Conservation (phyloP, 2,329 filamentous ascomycete species). For the Paecilomyces fulvus region DNA sequence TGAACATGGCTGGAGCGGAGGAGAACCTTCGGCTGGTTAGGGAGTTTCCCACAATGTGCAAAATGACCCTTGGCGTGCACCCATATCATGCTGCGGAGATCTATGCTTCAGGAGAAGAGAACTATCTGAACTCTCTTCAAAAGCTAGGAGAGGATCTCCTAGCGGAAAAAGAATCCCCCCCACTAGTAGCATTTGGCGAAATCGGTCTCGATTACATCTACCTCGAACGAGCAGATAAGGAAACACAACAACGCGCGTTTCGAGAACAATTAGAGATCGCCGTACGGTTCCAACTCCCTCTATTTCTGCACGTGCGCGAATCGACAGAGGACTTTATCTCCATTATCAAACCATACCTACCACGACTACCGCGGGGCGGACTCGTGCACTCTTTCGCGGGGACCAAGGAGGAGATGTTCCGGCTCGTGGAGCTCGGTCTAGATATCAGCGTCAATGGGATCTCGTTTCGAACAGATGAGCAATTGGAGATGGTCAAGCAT, state of each 20-base stretch:
- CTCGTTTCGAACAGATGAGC: constrained; percentile 33
- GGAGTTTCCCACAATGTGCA: constrained; percentile 27
- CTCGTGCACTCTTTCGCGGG: constrained; percentile 90
- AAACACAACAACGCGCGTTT: neutral
- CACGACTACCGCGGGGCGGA: constrained; percentile 40
- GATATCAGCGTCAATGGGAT: constrained; percentile 45
- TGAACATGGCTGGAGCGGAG: constrained; percentile 35
- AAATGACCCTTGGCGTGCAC: constrained; percentile 43
- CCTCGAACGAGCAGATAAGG: neutral
- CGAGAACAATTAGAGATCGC: neutral
- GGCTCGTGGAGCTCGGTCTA: constrained; percentile 29
- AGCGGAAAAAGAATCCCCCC: neutral
- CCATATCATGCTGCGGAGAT: constrained; percentile 44
- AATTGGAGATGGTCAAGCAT: constrained; percentile 35
- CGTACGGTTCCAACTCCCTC: neutral
- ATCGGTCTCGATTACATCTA: neutral
- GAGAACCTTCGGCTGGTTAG: constrained; percentile 33
- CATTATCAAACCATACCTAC: constrained; percentile 34
- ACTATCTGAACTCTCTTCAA: neutral
- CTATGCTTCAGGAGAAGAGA: constrained; percentile 23
- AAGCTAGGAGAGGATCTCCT: neutral
- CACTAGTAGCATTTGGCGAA: neutral
- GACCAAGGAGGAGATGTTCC: constrained; percentile 42
- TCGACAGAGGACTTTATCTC: constrained; percentile 37
- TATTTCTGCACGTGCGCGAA: constrained; percentile 18